phyloP scores from a whole-genome alignment of 305 asterid species.

The Andrographis paniculata region DNA sequence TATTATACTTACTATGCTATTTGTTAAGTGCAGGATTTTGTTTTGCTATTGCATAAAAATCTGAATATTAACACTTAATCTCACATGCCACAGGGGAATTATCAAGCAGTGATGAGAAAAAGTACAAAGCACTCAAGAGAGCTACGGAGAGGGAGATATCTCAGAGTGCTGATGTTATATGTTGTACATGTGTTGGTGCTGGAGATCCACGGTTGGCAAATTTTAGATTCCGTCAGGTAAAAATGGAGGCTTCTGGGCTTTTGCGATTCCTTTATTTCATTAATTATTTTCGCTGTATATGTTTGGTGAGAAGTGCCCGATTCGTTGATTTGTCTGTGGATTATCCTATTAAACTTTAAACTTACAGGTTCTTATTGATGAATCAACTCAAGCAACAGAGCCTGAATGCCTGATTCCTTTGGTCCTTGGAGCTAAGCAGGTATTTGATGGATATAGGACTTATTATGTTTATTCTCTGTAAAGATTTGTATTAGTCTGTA shows the following conservation, averaged over 20 bases:
- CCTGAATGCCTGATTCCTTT: slow-evolving; percentile 98
- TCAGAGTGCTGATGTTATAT: slow-evolving; percentile 99
- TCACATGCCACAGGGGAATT: slow-evolving; percentile 61
- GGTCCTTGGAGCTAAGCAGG: slow-evolving; percentile 99
- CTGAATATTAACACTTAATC: slow-evolving; percentile 7
- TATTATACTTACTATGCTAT: too few relatives aligned
- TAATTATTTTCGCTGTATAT: background rate
- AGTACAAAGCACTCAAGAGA: slow-evolving; percentile 86
- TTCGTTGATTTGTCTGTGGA: background rate
- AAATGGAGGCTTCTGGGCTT: background rate
- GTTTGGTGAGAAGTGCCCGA: background rate
- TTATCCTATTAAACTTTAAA: background rate
- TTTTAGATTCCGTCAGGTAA: slow-evolving; percentile 98
- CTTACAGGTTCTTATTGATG: slow-evolving; percentile 90
- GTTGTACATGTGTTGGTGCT: slow-evolving; percentile 99
- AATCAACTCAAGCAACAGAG: slow-evolving; percentile 97
- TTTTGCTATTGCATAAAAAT: slow-evolving; percentile 2
- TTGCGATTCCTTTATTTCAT: background rate
- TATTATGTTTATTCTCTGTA: background rate
- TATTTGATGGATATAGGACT: slow-evolving; percentile 17
- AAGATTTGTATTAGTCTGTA: background rate
- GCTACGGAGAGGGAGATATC: slow-evolving; percentile 99
- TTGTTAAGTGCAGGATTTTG: too few relatives aligned
- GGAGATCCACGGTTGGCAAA: slow-evolving; percentile 98
- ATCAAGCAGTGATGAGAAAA: slow-evolving; percentile 97